These are phyloP conservation scores for Boletellus sp. DNA, from an alignment of 768 basidiomycete species.

Conservation along the genomic window DNA sequence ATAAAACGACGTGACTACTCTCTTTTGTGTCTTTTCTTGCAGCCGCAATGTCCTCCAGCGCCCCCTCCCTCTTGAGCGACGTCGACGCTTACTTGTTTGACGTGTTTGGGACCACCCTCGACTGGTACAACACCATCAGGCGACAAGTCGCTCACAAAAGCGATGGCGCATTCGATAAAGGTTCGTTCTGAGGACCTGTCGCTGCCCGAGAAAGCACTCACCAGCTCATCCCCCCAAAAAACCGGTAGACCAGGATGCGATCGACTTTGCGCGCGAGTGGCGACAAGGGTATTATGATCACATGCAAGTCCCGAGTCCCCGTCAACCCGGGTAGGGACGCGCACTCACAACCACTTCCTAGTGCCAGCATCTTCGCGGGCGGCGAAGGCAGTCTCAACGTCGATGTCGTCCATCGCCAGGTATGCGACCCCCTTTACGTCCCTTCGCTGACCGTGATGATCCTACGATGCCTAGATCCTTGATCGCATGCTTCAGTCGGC, in stretches of 20 bases:
- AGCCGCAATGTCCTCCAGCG: not conserved
- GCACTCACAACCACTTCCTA: constrained; percentile 13
- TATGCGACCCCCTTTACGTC: constrained; percentile 28
- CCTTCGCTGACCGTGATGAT: not conserved
- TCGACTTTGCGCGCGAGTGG: constrained; percentile 55
- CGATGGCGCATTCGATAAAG: constrained; percentile 9
- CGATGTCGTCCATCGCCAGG: constrained; percentile 56
- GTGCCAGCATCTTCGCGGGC: constrained; percentile 42
- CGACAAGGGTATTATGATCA: constrained; percentile 42
- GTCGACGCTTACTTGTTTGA: constrained; percentile 47
- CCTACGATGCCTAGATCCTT: constrained; percentile 41
- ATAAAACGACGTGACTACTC: too few species aligned
- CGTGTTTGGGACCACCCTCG: constrained; percentile 49
- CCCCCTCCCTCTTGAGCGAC: constrained; percentile 8
- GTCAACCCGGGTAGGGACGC: not conserved
- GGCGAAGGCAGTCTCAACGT: constrained; percentile 48
- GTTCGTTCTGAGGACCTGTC: constrained; percentile 5
- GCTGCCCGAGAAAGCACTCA: not conserved
- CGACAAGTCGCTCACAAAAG: constrained; percentile 16
- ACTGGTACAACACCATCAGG: constrained; percentile 33
- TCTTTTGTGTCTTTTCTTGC: too few species aligned
- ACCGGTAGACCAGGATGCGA: constrained; percentile 18
- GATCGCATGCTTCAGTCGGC: constrained; percentile 48
- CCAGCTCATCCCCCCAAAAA: not conserved
- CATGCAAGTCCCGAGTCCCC: constrained; percentile 14